Percentiles rank a stretch among this genome's conserved stretches.
Evolutionary conservation across 257 asterid species (phyloP).

Genomic region (Ophiorrhiza pumila): DNA sequence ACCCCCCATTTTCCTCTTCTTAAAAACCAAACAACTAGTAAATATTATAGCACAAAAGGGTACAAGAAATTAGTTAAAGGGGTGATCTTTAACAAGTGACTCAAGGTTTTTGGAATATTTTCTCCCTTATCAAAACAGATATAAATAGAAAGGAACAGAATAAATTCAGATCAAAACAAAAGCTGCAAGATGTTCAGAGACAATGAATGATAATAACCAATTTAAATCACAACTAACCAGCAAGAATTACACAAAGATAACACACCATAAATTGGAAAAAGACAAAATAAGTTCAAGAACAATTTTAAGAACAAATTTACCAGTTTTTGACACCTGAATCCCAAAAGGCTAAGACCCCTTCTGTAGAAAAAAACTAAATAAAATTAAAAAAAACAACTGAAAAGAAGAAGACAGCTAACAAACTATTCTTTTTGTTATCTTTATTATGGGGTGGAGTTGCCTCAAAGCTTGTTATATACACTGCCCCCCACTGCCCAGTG

Average conservation of each 20-base stretch:
- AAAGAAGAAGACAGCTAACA: slow-evolving; percentile 23
- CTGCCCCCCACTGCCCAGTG: slow-evolving; percentile 32
- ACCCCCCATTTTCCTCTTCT: slow-evolving; percentile 7
- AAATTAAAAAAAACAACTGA: slow-evolving; percentile 8
- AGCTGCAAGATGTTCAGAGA: slow-evolving; percentile 14
- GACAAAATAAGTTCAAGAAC: slow-evolving; percentile 27
- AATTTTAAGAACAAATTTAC: slow-evolving; percentile 19
- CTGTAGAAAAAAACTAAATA: slow-evolving; percentile 13
- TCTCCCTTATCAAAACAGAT: slow-evolving; percentile 21
- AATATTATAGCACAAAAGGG: slow-evolving; percentile 28
- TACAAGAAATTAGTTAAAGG: slow-evolving; percentile 25
- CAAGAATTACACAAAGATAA: slow-evolving; percentile 30
- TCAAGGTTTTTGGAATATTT: slow-evolving; percentile 21
- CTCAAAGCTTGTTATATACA: slow-evolving; percentile 34
- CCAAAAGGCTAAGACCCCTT: slow-evolving; percentile 36
- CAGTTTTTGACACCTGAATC: slow-evolving; percentile 34
- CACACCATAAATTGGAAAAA: slow-evolving; percentile 25
- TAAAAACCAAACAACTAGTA: slow-evolving; percentile 19
- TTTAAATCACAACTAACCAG: slow-evolving; percentile 31
- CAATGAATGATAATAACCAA: slow-evolving; percentile 17
- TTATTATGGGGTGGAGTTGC: slow-evolving; percentile 38
- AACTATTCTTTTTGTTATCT: slow-evolving; percentile 29
- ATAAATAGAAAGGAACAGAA: slow-evolving; percentile 22
- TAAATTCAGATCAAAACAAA: slow-evolving; percentile 42
- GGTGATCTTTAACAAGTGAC: slow-evolving; percentile 33